Percentiles rank a stretch among this genome's conserved stretches.
Conservation (phyloP, 78 protist species). For the Anaeramoeba ignava region DNA sequence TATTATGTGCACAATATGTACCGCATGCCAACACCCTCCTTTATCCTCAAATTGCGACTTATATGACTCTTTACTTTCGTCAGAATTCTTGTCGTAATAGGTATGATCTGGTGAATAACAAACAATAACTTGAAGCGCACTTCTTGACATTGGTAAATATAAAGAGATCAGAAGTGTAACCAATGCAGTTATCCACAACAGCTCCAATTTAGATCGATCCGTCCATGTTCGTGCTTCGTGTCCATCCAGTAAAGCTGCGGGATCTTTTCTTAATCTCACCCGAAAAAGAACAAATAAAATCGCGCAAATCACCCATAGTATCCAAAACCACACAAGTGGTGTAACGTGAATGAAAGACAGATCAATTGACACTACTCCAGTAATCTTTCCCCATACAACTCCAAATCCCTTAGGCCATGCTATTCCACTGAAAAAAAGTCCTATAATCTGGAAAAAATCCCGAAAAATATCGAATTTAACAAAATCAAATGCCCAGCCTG, state of each 20-base stretch:
- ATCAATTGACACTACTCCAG: not conserved
- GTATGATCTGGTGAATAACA: not conserved
- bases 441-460: not conserved
- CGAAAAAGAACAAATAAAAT: too few species aligned
- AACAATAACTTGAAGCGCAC: not conserved
- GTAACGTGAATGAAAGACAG: not conserved
- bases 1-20: not conserved
- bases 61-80: too few species aligned
- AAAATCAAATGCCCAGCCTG: not conserved
- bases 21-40: not conserved
- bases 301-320: too few species aligned
- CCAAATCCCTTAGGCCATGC: not conserved
- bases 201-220: not conserved
- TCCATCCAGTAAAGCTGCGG: not conserved
- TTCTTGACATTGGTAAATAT: conserved; percentile 1
- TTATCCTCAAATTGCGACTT: not conserved
- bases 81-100: not conserved
- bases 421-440: not conserved
- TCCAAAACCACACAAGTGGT: not conserved
- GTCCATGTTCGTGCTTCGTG: not conserved
- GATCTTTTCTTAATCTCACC: not conserved
- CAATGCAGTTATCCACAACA: not conserved
- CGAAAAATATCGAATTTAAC: not conserved
- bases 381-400: not conserved
- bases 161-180: not conserved